Base-by-base conservation (phyloP, 2,329 filamentous ascomycete genomes). In the Leptographium radiaticola region DNA sequence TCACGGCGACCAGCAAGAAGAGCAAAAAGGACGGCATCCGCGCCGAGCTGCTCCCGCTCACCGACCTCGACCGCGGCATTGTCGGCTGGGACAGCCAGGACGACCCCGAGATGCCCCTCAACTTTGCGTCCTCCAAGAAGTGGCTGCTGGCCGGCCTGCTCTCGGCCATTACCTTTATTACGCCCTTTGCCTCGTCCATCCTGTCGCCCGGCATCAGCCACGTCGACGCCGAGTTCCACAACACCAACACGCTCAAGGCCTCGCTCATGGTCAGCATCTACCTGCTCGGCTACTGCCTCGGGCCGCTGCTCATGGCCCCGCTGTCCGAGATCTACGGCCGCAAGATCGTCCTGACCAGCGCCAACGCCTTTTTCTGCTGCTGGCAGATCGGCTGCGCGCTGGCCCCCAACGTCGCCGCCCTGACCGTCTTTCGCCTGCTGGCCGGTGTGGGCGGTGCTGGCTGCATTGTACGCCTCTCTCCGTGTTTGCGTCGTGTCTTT, bases 261-360 rank as follows among this genome's bases (percentile, higher is more conserved):
- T 68, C 77, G 9, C 74, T 82, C 61, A 74, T 77, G 12, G 77
- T 83, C 38, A 80, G 75, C 55, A 80, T 84, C 55, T 84, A 81
- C 61, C 65, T 84, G 4, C 66, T 84, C 38, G 83, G 84, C 18
- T 80, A 80, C 57, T 76, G 75, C 2, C 70, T 75, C 31, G 82
- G 81, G 0, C 81, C 81, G 0, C 64, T 78, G 52, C 56, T 60
- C 36, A 56, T 61, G 2, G 59, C 58, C 6, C 52, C 53, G 1
- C 47, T 61, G 34, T 60, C 59, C 4, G 59, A 61, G 31, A 40
- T 60, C 46, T 61, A 60, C 48, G 59, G 59, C 18, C 59, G 59
- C 18, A 43, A 56, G 25, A 87, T 89, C 0, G 86, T 95, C 42
- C 91, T 95, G 61, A 73, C 89, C 31, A 71, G 73, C 1, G 84